A percentile compares a stretch with the other conserved stretches of the same genome.
phyloP scores from a whole-genome alignment of 2,329 filamentous ascomycete genomes.

The Ploettnerulaceae sp. region DNA sequence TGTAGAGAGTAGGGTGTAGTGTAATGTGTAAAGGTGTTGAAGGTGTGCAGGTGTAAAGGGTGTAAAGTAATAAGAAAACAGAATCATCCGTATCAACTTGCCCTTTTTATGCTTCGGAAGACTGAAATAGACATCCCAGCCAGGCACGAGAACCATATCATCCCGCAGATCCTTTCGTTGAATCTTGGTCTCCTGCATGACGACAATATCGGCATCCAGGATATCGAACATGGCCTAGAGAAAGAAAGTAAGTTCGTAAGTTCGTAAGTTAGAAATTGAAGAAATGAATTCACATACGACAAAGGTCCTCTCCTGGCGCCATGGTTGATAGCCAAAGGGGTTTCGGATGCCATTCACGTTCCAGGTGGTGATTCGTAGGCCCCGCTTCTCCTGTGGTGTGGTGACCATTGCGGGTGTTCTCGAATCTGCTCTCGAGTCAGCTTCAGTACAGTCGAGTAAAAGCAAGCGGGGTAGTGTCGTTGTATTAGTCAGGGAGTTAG shows the following conservation, averaged over 20 bases:
- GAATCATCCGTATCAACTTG: no score
- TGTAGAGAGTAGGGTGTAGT: no score
- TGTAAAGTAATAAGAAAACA: no score
- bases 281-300: conserved; percentile 43
- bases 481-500: no score
- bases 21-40: no score
- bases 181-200: conserved; percentile 96
- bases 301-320: conserved; percentile 66
- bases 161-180: conserved; percentile 86
- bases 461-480: no score
- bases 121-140: conserved; percentile 96
- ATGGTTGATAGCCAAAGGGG: conserved; percentile 80
- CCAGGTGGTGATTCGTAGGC: conserved; percentile 78
- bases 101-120: conserved; percentile 92
- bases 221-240: conserved; percentile 84
- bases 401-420: not conserved
- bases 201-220: conserved; percentile 84
- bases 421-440: not conserved
- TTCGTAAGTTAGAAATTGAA: not conserved
- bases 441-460: no score
- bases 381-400: conserved; percentile 46
- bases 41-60: no score
- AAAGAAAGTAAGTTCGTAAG: conserved; percentile 3
- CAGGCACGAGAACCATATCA: conserved; percentile 91
- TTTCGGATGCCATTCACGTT: conserved; percentile 65